Base-by-base conservation (phyloP, 2,329 filamentous ascomycete genomes). In the Pseudogymnoascus sp. region DNA sequence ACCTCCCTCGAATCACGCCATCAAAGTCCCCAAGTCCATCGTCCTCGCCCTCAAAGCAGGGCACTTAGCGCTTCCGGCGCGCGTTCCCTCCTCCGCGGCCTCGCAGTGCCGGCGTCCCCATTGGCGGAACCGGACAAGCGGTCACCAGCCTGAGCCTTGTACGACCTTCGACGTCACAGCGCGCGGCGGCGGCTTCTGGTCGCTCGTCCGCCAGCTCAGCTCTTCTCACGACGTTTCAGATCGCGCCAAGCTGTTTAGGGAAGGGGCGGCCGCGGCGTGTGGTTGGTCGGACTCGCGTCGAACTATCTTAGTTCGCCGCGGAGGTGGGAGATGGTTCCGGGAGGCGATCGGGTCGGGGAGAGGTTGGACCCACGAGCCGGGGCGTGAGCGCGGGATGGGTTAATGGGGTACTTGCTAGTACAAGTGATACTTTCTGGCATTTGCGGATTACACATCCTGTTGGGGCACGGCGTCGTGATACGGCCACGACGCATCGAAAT, bases 51-150 rank as follows among this genome's bases (percentile, higher is more conserved):
- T 33, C 16, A 55, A 55, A 55, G 29, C 49, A 55, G 49, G 49
- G 49, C 29, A 55, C n/a, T 6, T 55, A 31, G 37, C 61, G 4
- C 39, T 62, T 38, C 55, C 63, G 23, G 62, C 63, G 62, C 63
- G 64, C 65, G 45, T 63, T 35, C 12, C 60, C 29, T 26, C 63
- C 19, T 60, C 52, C 16, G 38, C 41, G 7, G 12, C 62, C 49
- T 45, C 43, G 10, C 45, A 63, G 29, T 6, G n/a, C n/a, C 26
- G 29, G 10, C 49, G 6, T 19, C 29, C 49, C 29, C 29, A 55
- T 55, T 55, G 45, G 45, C 45, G 7, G 26, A 29, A 26, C 45
- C 45, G 5, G 26, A 31, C 19, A 31, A 55, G n/a, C 45, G 26
- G 45, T 33, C 45, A 33, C 45, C 26, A 33, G 26, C 10, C 26